phyloP scores from a whole-genome alignment of 495 filamentous ascomycete species.

The Penicillium coprophilum region DNA sequence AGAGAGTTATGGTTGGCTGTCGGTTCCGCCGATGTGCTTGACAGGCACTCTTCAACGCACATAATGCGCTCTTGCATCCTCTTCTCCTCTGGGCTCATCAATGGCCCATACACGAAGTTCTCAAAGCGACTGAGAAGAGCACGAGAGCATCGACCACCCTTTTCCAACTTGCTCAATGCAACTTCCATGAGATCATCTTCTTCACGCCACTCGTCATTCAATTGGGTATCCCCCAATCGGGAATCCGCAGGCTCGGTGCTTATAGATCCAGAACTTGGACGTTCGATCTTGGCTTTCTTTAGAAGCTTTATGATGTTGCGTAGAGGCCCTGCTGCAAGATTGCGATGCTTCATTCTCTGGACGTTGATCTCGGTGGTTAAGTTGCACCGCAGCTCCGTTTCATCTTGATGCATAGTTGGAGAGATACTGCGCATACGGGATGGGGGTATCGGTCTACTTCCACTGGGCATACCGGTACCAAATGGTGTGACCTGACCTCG shows the following conservation, averaged over 20 bases:
- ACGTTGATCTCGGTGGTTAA: constrained; percentile 7
- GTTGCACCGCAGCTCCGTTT: constrained; percentile 2
- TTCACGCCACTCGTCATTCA: not conserved
- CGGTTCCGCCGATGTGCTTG: not conserved
- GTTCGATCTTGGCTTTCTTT: not conserved
- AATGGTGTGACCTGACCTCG: not conserved
- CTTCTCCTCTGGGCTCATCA: constrained; percentile 3
- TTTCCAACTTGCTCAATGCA: not conserved
- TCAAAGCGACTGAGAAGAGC: constrained; percentile 4
- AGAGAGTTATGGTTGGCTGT: not conserved
- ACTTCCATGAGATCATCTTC: constrained; percentile 3
- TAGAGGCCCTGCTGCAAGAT: not conserved
- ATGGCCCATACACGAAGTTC: constrained; percentile 3
- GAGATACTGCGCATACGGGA: not conserved
- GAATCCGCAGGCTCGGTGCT: not conserved
- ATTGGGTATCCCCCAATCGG: no score
- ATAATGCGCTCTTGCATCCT: not conserved
- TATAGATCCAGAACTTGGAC: not conserved
- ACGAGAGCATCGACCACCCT: not conserved
- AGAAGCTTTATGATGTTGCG: not conserved
- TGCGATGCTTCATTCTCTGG: constrained; percentile 1
- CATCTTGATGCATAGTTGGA: not conserved
- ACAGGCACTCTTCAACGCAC: constrained; percentile 2
- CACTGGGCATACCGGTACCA: not conserved
- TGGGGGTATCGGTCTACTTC: no score